phyloP scores from a whole-genome alignment of 805 yeast species.

The Candida pseudoglaebosa region DNA sequence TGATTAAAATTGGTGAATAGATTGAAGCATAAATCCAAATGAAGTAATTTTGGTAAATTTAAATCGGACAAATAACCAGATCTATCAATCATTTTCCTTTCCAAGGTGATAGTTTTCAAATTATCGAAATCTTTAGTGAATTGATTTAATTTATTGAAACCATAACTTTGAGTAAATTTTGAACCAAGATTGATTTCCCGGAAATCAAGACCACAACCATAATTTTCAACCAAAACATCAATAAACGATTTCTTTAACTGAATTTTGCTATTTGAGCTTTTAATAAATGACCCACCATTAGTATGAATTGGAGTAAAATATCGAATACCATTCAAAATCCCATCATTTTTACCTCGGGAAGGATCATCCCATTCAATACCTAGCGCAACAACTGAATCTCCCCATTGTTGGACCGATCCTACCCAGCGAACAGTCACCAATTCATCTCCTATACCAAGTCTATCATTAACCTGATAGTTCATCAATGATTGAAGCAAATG shows the following conservation, averaged over 20 bases:
- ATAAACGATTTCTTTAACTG: conserved; percentile 27
- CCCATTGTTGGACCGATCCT: conserved; percentile 67
- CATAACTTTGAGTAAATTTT: conserved; percentile 59
- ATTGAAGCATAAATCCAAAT: conserved; percentile 60
- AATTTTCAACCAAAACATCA: conserved; percentile 41
- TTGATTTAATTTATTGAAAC: conserved; percentile 55
- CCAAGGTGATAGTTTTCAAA: conserved; percentile 50
- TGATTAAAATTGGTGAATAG: conserved; percentile 41
- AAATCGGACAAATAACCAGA: conserved; percentile 31
- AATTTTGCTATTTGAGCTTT: conserved; percentile 36
- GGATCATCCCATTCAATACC: conserved; percentile 89
- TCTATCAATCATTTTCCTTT: conserved; percentile 32
- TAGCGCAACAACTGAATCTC: conserved; percentile 43
- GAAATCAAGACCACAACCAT: conserved; percentile 23
- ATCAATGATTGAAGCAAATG: neutral
- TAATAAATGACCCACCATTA: conserved; percentile 63
- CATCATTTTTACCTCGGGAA: conserved; percentile 68
- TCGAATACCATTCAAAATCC: conserved; percentile 46
- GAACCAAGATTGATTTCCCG: conserved; percentile 46
- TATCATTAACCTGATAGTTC: conserved; percentile 11
- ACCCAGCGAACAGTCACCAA: conserved; percentile 60
- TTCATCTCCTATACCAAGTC: conserved; percentile 31
- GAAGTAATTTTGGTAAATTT: conserved; percentile 34
- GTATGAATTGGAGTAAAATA: conserved; percentile 48
- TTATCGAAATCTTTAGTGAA: conserved; percentile 44